Evolutionary conservation across 805 yeast species (phyloP).

Genomic region (Nakazawaea ishiwadae): DNA sequence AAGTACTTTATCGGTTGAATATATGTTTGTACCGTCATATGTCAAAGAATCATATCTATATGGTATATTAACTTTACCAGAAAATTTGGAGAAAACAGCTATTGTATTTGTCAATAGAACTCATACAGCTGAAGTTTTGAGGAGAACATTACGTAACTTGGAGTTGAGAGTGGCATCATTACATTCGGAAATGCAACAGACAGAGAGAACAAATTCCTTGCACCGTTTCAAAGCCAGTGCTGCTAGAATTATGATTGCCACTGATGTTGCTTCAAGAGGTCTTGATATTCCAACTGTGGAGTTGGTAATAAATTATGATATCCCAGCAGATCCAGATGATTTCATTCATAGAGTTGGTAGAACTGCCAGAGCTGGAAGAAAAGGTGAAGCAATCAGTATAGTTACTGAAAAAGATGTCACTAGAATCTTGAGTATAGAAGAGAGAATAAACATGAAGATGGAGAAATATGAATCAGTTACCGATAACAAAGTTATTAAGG

Average conservation of each 20-base stretch:
- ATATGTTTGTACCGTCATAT: conserved; percentile 76
- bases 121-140: conserved; percentile 78
- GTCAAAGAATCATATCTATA: conserved; percentile 88
- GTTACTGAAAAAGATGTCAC: conserved; percentile 83
- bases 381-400: conserved; percentile 77
- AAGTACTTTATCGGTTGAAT: conserved; percentile 56
- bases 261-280: conserved; percentile 93
- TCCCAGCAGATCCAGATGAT: conserved; percentile 81
- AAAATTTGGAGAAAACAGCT: conserved; percentile 61
- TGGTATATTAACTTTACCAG: conserved; percentile 57
- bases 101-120: conserved; percentile 92
- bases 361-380: conserved; percentile 95
- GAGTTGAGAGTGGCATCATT: conserved; percentile 83
- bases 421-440: conserved; percentile 82
- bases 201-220: conserved; percentile 83
- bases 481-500: conserved; percentile 74
- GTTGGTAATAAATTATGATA: conserved; percentile 70
- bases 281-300: conserved; percentile 80
- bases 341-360: conserved; percentile 90
- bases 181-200: conserved; percentile 93
- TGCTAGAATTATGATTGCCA: conserved; percentile 87
- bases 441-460: conserved; percentile 76
- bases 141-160: conserved; percentile 68
- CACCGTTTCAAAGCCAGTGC: conserved; percentile 94
- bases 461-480: conserved; percentile 63